Conservation (phyloP, 78 protist genomes). For the Emiliania huxleyi region DNA sequence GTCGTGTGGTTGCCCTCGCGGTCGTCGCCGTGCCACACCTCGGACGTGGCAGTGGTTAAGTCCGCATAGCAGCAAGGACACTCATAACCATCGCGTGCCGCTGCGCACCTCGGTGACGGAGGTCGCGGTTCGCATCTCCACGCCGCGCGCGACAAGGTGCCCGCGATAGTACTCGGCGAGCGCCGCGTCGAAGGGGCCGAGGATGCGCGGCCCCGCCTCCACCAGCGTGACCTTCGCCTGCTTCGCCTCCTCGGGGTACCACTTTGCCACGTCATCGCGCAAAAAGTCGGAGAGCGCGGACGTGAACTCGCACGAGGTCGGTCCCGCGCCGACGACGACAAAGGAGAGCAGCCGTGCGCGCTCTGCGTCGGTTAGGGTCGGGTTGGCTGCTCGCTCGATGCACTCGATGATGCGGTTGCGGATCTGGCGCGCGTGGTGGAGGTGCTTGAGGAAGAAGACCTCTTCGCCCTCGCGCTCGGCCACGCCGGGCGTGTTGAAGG, state of each 20-base stretch:
- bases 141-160: not conserved
- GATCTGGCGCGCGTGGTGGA: constrained; percentile 22
- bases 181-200: not conserved
- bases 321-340: constrained; percentile 42
- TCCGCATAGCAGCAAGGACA: no score
- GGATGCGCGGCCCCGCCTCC: constrained; percentile 1
- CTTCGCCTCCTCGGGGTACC: not conserved
- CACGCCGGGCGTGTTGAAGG: constrained; percentile 39
- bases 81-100: no score
- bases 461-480: constrained; percentile 32
- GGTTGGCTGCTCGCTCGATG: constrained; percentile 16
- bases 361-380: not conserved
- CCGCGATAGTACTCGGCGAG: not conserved
- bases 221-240: not conserved
- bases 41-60: no score
- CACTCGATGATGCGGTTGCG: not conserved
- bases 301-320: constrained; percentile 40
- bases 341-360: not conserved
- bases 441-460: constrained; percentile 18
- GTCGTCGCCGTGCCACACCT: no score
- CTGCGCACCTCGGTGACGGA: no score
- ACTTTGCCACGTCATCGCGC: not conserved
- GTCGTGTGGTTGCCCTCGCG: not conserved
- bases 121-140: not conserved
- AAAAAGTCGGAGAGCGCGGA: constrained; percentile 31